Evolutionary conservation across 768 basidiomycete genomes (phyloP), one percentile per base, ranked within the genome.

Genomic region (Kwoniella dendrophila): DNA sequence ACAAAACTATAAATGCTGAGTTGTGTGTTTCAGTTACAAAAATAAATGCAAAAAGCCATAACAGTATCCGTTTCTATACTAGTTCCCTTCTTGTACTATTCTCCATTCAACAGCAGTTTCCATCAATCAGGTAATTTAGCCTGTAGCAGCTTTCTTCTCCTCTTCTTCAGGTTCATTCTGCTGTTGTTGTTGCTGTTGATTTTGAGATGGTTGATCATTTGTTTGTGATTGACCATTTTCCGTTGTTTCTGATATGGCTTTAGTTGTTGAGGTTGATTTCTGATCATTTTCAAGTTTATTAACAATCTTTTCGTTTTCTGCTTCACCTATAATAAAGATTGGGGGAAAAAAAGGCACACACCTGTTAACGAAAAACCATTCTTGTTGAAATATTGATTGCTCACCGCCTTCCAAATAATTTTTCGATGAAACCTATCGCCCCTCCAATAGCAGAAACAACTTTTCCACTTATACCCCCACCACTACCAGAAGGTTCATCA

Each of bases 81-180:
- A n/a, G n/a, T n/a, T n/a, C n/a, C n/a, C n/a, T n/a, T n/a, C n/a
- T n/a, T n/a, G n/a, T n/a, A n/a, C n/a, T n/a, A n/a, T n/a, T n/a
- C n/a, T n/a, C n/a, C n/a, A n/a, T n/a, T n/a, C n/a, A n/a, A n/a
- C n/a, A n/a, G n/a, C n/a, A n/a, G n/a, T n/a, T n/a, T 36, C 16
- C 34, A 36, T 8, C 34, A 7, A 8, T 36, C 34, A 8, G 16
- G 34, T 36, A 16, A 36, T 44, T 36, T 49, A 69, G 29, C 68
- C 68, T 27, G 68, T 73, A 33, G 71, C 68, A n/a, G 55, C 26
- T 43, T 73, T 70, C 66, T 66, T 66, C 63, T 68, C 66, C 34
- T 64, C 66, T 38, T 62, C 44, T 44, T 62, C 33, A 27, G 50
- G 58, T 52, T 38, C 43, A n/a, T 45, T 45, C 18, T 43, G 41